Evolutionary conservation across 345 rosid genomes (phyloP), one percentile per base, ranked within the genome.

Genomic region (Viola odorata): DNA sequence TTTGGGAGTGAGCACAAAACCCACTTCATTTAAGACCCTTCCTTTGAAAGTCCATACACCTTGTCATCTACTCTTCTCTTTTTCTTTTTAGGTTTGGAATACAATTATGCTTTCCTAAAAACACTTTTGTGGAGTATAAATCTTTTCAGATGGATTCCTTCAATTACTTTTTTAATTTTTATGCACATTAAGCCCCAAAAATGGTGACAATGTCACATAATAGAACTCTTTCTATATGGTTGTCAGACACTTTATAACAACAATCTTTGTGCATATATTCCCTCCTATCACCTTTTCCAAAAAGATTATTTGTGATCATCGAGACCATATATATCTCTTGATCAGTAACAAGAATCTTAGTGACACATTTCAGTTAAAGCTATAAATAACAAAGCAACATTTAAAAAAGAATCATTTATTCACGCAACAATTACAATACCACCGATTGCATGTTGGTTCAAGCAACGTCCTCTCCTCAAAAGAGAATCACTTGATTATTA

Each of bases 251-350:
- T 73, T 77, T 74, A 69, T 37, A 69, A 63, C 53, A 68, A 66
- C 71, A 74, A 62, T 69, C 62, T 73, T 61, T 17, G 61, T 65
- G 85, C 82, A 85, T 77, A 78, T 82, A 80, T 78, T 85, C 85
- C 77, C 79, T 67, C 69, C 61, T 66, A 63, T 70, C 67, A 59
- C 61, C 80, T 77, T 85, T 82, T 65, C 71, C 63, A 70, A 71
- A 85, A 87, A 78, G 73, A 54, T 36, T 53, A 61, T 66, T 77
- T 66, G 74, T 55, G 63, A 62, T 70, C 72, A 63, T 56, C 73
- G 40, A 80, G 74, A 69, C 71, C 70, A 73, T 57, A 56, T 59
- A 67, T 68, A 55, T 51, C 58, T 65, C 65, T 55, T 11, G 55
- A 57, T 60, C 7, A 44, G 47, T 7, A 60, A 55, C 62, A 83